Base-by-base conservation (phyloP, 176 grass and related monocot species). In the Hsuehochloa calcarea region DNA sequence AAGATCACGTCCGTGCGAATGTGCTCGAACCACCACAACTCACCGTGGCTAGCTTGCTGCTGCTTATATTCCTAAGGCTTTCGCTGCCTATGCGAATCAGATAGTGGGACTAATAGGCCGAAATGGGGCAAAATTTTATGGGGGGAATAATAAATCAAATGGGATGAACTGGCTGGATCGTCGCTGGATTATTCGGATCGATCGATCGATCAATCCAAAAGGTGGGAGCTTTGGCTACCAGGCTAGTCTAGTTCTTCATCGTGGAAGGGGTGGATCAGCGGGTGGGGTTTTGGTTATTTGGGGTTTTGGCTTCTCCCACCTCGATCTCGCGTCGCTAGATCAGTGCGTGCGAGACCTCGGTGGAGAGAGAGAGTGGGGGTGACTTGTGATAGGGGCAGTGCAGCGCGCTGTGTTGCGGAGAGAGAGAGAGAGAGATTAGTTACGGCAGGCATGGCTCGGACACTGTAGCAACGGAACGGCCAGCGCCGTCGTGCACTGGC, bases 141-240 rank as follows among this genome's bases (percentile, higher is more conserved):
- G 47, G 10, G 38, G 5, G 14, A 74, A 40, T 71, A 78, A 70
- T 64, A 70, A 64, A 51, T 29, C 31, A 40, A 23, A 47, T 2
- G 52, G 22, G 67, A 4, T n/a, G 77, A 79, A 80, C 26, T 66
- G 60, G 43, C 8, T 31, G n/a, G 16, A 31, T 39, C 55, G 61
- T 63, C 60, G 60, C 16, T 79, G 17, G 62, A 10, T 20, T 55
- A 67, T 20, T 38, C 14, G 27, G 72, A 62, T 51, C 63, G 67
- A 84, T 78, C 41, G 6, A 13, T 5, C 34, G 78, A 58, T 56
- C 63, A 37, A 84, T 84, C 55, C 17, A 22, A 71, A 73, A 79
- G 25, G 26, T 0, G 10, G 13, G 67, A 55, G 74, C 29, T 79
- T 79, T 52, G 15, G 75, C 0, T 10, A 6, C 25, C 23, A 4